Evolutionary conservation across 768 basidiomycete species (phyloP).

Genomic region (Amanita brunnescens): DNA sequence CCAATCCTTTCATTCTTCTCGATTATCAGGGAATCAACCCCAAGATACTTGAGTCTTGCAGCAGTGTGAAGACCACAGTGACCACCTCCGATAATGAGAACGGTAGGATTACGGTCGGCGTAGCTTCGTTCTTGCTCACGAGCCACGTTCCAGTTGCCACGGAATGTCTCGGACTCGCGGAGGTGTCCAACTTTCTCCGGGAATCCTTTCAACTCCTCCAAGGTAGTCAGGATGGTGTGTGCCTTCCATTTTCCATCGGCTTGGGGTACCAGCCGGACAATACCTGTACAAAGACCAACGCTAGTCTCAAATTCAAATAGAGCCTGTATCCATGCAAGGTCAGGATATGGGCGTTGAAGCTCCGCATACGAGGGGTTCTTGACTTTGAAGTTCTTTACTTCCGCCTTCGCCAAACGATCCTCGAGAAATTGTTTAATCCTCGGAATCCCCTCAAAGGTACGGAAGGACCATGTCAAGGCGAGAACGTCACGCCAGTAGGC

Average conservation of each 20-base stretch:
- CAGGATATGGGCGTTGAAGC: conserved; percentile 36
- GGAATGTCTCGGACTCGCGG: conserved; percentile 33
- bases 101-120: conserved; percentile 41
- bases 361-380: conserved; percentile 9
- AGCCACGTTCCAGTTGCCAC: conserved; percentile 46
- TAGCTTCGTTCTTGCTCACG: conserved; percentile 37
- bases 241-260: conserved; percentile 45
- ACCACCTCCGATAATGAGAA: conserved; percentile 56
- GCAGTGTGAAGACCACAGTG: conserved; percentile 62
- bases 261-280: conserved; percentile 45
- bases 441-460: conserved; percentile 39
- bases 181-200: conserved; percentile 41
- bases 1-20: conserved; percentile 56
- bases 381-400: conserved; percentile 19
- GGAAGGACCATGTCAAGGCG: conserved; percentile 57
- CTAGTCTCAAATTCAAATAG: conserved; percentile 49
- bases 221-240: conserved; percentile 47
- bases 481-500: conserved; percentile 54
- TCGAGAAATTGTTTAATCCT: conserved; percentile 35
- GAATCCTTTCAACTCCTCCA: conserved; percentile 45
- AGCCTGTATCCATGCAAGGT: conserved; percentile 48
- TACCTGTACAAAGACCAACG: conserved; percentile 40
- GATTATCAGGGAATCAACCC: conserved; percentile 49
- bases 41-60: conserved; percentile 55
- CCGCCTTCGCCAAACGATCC: conserved; percentile 31